A percentile compares a stretch with the other conserved stretches of the same genome.
phyloP scores from a whole-genome alignment of 345 rosid genomes.

The Acer campestre region DNA sequence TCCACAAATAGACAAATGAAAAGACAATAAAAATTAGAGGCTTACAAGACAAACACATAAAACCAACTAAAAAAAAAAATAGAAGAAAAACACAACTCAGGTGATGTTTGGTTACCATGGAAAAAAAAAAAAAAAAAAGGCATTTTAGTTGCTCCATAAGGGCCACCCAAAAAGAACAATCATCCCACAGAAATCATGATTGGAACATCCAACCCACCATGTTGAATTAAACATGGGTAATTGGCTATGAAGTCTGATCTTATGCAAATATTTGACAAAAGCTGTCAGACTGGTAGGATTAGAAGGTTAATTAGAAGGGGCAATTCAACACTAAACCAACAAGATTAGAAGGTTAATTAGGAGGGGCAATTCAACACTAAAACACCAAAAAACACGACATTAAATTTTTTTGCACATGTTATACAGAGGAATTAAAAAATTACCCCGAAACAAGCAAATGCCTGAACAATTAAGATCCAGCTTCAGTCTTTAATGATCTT shows the following conservation, averaged over 20 bases:
- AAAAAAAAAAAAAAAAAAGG: no score
- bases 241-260: neutral
- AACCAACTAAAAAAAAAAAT: no score
- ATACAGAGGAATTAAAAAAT: neutral
- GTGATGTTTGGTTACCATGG: no score
- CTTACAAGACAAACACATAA: no score
- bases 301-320: neutral
- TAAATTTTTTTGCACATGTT: neutral
- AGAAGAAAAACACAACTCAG: no score
- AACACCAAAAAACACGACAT: neutral
- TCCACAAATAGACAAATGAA: no score
- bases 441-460: conserved; percentile 16
- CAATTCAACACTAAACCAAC: neutral
- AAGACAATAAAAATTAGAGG: no score
- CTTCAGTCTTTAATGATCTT: conserved; percentile 25
- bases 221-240: neutral
- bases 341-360: no score
- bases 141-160: no score
- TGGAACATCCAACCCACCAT: neutral
- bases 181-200: no score
- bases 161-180: neutral
- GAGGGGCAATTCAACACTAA: neutral
- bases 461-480: conserved; percentile 9
- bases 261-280: neutral
- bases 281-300: conserved; percentile 2